Percentiles rank a stretch among this genome's conserved stretches.
These are phyloP conservation scores for Crataegus laevigata DNA, from an alignment of 306 rosid species.

Conservation along the genomic window DNA sequence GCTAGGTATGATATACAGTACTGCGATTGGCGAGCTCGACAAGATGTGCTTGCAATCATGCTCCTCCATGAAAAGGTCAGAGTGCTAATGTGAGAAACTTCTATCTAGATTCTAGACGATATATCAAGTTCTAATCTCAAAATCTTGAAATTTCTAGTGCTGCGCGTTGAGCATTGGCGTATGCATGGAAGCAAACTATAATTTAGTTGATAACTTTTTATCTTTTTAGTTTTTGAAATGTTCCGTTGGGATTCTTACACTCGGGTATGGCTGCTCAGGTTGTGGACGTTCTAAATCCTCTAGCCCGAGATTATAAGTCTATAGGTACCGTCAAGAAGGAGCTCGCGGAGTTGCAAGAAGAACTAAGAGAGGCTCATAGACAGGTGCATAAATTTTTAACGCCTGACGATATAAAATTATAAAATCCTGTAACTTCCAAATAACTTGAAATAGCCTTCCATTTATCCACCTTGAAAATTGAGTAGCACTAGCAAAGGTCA, in stretches of 20 bases:
- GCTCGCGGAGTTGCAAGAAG: conserved; percentile 84
- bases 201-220: not conserved
- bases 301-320: conserved; percentile 86
- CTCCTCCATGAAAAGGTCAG: conserved; percentile 92
- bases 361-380: conserved; percentile 71
- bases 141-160: not conserved
- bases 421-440: not conserved
- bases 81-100: not conserved
- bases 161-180: not conserved
- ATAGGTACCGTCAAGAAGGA: conserved; percentile 91
- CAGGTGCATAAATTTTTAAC: conserved; percentile 42
- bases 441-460: not conserved
- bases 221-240: not conserved
- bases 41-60: conserved; percentile 88
- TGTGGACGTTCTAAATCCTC: conserved; percentile 76
- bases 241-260: not conserved
- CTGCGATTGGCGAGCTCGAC: conserved; percentile 99
- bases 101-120: not conserved
- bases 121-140: no score
- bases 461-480: not conserved
- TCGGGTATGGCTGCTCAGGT: conserved; percentile 27
- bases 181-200: no score
- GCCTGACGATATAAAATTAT: not conserved
- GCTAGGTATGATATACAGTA: conserved; percentile 83
- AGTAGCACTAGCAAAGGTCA: not conserved